These are phyloP conservation scores for Trametes meyenii DNA, from an alignment of 768 basidiomycete genomes.

Conservation along the genomic window DNA sequence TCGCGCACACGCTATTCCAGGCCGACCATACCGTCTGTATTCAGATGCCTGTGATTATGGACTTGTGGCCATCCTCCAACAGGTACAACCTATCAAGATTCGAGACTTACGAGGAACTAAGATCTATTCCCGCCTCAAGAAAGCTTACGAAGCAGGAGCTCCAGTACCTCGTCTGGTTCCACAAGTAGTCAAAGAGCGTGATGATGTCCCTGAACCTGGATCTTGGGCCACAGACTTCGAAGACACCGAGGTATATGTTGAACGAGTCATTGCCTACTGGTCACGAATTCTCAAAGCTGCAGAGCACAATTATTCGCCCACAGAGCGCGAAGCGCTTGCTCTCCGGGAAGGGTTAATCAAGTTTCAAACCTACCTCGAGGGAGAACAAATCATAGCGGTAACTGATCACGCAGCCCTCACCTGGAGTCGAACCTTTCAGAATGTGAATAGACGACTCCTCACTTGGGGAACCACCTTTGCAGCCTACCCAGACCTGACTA, in stretches of 20 bases:
- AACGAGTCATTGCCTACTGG: conserved; percentile 34
- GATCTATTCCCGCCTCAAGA: conserved; percentile 24
- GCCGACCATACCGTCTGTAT: conserved; percentile 28
- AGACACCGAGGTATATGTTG: conserved; percentile 27
- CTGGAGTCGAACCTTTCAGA: conserved; percentile 43
- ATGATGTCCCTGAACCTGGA: conserved; percentile 1
- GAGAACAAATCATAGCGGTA: conserved; percentile 25
- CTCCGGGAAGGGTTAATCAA: conserved; percentile 30
- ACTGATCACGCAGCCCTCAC: conserved; percentile 35
- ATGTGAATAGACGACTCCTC: conserved; percentile 39
- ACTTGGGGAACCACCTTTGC: conserved; percentile 42
- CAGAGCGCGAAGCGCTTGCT: conserved; percentile 30
- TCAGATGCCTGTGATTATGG: conserved; percentile 33
- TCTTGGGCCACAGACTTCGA: conserved; percentile 27
- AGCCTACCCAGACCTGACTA: conserved; percentile 40
- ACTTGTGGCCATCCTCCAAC: conserved; percentile 27
- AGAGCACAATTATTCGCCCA: conserved; percentile 31
- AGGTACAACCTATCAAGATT: conserved; percentile 29
- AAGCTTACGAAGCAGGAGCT: conserved; percentile 14
- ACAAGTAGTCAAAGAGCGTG: conserved; percentile 10
- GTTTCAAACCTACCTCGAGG: conserved; percentile 32
- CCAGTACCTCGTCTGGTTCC: conserved; percentile 19
- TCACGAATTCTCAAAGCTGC: conserved; percentile 28
- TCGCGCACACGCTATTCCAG: conserved; percentile 22
- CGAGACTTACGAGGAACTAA: conserved; percentile 29